Conservation (phyloP, 495 filamentous ascomycete genomes). For the Polyplosphaeria fusca region DNA sequence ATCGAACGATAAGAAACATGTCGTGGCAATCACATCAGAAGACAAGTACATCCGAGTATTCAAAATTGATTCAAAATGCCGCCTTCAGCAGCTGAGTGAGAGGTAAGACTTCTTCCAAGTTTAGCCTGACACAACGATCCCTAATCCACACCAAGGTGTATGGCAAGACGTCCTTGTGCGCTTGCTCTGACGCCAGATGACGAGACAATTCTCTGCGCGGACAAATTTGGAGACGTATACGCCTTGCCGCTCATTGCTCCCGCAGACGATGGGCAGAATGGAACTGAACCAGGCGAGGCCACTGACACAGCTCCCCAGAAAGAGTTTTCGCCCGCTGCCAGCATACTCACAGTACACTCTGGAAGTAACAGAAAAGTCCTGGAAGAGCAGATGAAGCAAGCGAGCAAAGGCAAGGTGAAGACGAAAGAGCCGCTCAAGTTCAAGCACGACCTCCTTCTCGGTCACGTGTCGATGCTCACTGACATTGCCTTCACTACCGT, state of each 20-base stretch:
- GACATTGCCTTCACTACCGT: conserved; percentile 57
- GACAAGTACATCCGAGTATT: conserved; percentile 90
- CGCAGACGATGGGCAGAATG: conserved; percentile 30
- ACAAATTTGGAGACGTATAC: conserved; percentile 97
- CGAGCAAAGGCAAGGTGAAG: conserved; percentile 44
- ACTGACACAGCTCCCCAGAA: conserved; percentile 31
- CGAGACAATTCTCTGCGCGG: conserved; percentile 69
- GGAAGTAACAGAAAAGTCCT: conserved; percentile 71
- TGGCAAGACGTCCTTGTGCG: conserved; percentile 85
- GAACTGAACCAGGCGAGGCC: conserved; percentile 14
- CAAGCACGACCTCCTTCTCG: conserved; percentile 71
- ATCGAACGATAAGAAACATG: conserved; percentile 59
- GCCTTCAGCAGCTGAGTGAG: conserved; percentile 64
- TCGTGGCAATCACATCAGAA: conserved; percentile 76
- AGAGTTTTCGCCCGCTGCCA: conserved; percentile 58
- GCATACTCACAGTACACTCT: conserved; percentile 76
- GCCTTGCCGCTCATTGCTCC: conserved; percentile 70
- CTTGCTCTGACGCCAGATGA: conserved; percentile 66
- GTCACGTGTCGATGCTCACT: conserved; percentile 91
- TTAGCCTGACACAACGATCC: neutral
- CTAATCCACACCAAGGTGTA: conserved; percentile 51
- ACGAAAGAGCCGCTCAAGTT: conserved; percentile 53
- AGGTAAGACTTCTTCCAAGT: conserved; percentile 52
- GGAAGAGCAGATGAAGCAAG: conserved; percentile 62
- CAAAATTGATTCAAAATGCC: conserved; percentile 56